phyloP scores from a whole-genome alignment of 768 basidiomycete species.

The Calvatia gigantea region DNA sequence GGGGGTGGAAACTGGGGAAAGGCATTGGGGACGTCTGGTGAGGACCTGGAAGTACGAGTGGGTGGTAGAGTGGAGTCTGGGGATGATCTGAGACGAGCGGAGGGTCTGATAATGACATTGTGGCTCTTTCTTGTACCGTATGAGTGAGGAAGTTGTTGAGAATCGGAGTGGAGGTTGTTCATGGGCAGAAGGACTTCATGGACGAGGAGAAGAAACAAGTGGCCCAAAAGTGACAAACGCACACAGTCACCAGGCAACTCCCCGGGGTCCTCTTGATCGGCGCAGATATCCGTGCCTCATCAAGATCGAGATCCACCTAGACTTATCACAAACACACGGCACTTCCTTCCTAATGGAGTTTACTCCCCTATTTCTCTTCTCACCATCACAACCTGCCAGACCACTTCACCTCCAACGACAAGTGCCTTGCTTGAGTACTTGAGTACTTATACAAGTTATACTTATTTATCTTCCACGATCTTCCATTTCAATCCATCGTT shows the following conservation, averaged over 20 bases:
- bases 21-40: conserved; percentile 18
- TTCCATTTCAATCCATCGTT: neutral
- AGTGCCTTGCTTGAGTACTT: neutral
- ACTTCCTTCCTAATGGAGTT: conserved; percentile 7
- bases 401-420: neutral
- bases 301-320: conserved; percentile 12
- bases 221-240: conserved; percentile 22
- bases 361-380: neutral
- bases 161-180: conserved; percentile 17
- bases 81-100: conserved; percentile 44
- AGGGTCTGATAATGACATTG: conserved; percentile 49
- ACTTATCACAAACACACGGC: conserved; percentile 11
- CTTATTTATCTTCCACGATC: neutral
- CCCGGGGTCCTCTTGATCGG: conserved; percentile 22
- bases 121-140: conserved; percentile 57
- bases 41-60: conserved; percentile 20
- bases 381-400: neutral
- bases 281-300: conserved; percentile 25
- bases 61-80: conserved; percentile 18
- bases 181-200: conserved; percentile 18
- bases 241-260: conserved; percentile 11
- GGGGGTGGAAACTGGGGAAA: conserved; percentile 54
- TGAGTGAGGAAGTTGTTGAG: conserved; percentile 26
- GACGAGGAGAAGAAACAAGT: conserved; percentile 25
- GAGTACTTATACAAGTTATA: neutral